Evolutionary conservation across 495 filamentous ascomycete genomes (phyloP), one percentile per base, ranked within the genome.

Genomic region (Acidiella bohemica): DNA sequence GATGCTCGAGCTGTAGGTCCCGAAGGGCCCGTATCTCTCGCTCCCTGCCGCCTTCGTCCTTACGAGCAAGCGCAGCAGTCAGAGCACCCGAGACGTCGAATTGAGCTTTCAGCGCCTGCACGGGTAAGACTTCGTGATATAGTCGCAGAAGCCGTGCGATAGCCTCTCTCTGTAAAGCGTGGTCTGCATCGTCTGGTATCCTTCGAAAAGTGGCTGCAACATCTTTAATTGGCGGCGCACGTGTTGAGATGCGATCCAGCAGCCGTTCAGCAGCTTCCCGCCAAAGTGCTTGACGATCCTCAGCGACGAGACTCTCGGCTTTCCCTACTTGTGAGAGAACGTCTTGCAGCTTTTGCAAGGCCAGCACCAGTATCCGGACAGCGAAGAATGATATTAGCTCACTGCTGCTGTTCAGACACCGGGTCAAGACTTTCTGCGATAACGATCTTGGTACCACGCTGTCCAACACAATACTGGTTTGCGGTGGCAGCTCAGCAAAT

Each of bases 401-500:
- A 0, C 69, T 63, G 39, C 78, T 81, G 42, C 81, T 72, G 40
- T 81, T 76, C 40, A 97, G 55, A 49, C 86, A 94, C 33, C 77
- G 73, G 12, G 73, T 73, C 33, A 94, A 62, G 1, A 71, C 75
- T 54, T 84, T 84, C 42, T 81, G 78, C 13, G 64, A 81, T 17
- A 95, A 64, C 1, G 86, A 82, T 25, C 74, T 71, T n/a, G 90
- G 90, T 3, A 99, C 65, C 34, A 95, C 76, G 53, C 72, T 93
- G 56, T 93, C 84, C 32, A 94, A 68, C 19, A 85, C 68, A 20
- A 85, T 65, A 11, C 75, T 75, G 10, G 72, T 70, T 7, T 85
- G 80, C 2, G 86, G 84, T 21, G 87, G 87, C 13, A 79, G 63
- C 16, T 56, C 45, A 2, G 67, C 62, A 32, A 57, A 67, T 26